Evolutionary conservation across 23 red algal genomes (phyloP).

Genomic region (Gracilaria vermiculophylla): DNA sequence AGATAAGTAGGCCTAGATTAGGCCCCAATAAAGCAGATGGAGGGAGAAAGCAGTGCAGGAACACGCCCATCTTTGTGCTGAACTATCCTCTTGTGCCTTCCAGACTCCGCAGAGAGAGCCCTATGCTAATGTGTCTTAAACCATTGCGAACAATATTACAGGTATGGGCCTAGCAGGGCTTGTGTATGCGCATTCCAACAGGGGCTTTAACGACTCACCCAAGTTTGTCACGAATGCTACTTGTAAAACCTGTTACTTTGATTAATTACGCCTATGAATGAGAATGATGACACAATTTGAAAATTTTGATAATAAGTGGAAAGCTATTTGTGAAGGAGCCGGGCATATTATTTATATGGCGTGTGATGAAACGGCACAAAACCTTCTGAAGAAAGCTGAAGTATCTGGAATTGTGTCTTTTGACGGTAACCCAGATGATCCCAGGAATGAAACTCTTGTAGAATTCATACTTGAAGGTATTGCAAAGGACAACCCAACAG

Average conservation of each 20-base stretch:
- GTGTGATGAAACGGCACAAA: slow-evolving; percentile 26
- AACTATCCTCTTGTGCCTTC: not conserved
- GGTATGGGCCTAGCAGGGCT: slow-evolving; percentile 7
- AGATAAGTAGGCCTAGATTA: not conserved
- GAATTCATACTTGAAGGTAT: slow-evolving; percentile 12
- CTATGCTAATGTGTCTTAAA: not conserved
- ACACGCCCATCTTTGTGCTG: not conserved
- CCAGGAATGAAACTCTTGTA: not conserved
- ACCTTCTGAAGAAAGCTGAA: slow-evolving; percentile 29
- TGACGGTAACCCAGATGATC: not conserved
- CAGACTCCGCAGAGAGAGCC: not conserved
- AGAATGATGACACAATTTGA: slow-evolving; percentile 27
- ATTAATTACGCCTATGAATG: slow-evolving; percentile 12
- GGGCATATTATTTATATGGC: slow-evolving; percentile 28
- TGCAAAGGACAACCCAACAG: slow-evolving; percentile 30
- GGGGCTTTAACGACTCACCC: not conserved
- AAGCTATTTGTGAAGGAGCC: slow-evolving; percentile 4
- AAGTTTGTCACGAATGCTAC: slow-evolving; percentile 5
- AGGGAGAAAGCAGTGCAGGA: not conserved
- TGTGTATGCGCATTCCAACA: not conserved
- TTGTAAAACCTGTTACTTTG: not conserved
- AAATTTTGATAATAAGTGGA: slow-evolving; percentile 17
- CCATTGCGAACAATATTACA: not conserved
- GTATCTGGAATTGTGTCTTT: not conserved
- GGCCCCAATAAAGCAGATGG: slow-evolving; percentile 10